Evolutionary conservation across 495 filamentous ascomycete genomes (phyloP).

Genomic region (Penicillium pulvis): DNA sequence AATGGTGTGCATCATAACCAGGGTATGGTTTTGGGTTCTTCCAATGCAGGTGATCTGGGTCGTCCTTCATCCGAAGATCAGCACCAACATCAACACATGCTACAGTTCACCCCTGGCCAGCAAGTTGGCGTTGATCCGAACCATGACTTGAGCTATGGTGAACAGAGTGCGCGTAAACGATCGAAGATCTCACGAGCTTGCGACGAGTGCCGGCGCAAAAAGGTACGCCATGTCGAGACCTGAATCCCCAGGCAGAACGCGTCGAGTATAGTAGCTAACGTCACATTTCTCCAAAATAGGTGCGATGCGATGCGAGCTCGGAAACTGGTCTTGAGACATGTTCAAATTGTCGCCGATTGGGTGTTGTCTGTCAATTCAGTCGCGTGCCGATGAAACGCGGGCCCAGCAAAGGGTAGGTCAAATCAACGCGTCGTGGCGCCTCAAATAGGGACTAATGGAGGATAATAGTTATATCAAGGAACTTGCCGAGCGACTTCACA

Average conservation of each 20-base stretch:
- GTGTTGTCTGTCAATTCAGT: constrained; percentile 81
- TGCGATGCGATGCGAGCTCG: constrained; percentile 86
- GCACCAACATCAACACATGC: constrained; percentile 50
- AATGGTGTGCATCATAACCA: constrained; percentile 47
- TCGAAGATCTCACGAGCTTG: constrained; percentile 93
- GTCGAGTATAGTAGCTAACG: constrained; percentile 23
- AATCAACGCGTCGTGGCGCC: constrained; percentile 4
- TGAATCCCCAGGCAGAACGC: constrained; percentile 18
- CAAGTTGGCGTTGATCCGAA: constrained; percentile 56
- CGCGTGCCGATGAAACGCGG: constrained; percentile 93
- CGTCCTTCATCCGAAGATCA: constrained; percentile 44
- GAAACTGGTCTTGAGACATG: constrained; percentile 80
- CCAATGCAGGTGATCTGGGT: constrained; percentile 45
- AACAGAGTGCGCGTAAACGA: constrained; percentile 74
- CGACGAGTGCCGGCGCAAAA: constrained; percentile 94
- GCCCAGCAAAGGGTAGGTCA: constrained; percentile 83
- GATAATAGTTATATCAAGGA: constrained; percentile 86
- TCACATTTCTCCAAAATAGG: constrained; percentile 45
- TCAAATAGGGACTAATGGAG: constrained; percentile 24
- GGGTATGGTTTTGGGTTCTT: constrained; percentile 46
- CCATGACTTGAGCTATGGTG: constrained; percentile 53
- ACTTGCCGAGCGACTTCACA: constrained; percentile 82
- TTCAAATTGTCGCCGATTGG: constrained; percentile 80
- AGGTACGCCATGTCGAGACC: constrained; percentile 52
- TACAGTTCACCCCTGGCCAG: constrained; percentile 49